These are phyloP conservation scores for Bryopsis sp. DNA, from an alignment of 139 green algal species.

Conservation along the genomic window DNA sequence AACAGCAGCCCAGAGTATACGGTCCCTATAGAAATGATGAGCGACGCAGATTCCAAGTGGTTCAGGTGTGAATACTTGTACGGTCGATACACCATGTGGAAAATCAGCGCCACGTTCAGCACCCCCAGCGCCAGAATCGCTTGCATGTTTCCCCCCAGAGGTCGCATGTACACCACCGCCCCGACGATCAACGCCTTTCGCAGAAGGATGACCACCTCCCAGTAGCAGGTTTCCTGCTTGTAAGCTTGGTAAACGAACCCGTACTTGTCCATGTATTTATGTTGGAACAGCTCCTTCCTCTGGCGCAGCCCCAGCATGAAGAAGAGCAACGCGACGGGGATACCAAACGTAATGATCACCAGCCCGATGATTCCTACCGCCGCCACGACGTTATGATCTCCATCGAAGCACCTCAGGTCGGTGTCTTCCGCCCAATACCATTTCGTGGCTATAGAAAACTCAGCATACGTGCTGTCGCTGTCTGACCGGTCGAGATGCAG, in stretches of 20 bases:
- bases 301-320: neutral
- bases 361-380: neutral
- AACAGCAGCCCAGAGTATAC: slow-evolving; percentile 18
- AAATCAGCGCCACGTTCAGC: slow-evolving; percentile 1
- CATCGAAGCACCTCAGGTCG: slow-evolving; percentile 13
- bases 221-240: neutral
- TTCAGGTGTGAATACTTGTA: slow-evolving; percentile 17
- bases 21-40: slow-evolving; percentile 13
- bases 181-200: neutral
- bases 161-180: neutral
- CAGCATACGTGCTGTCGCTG: neutral
- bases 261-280: neutral
- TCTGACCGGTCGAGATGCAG: neutral
- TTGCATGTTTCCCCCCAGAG: neutral
- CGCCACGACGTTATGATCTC: neutral
- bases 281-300: neutral
- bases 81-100: slow-evolving; percentile 1
- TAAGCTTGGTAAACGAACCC: slow-evolving; percentile 13
- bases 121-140: neutral
- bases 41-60: slow-evolving; percentile 7
- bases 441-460: neutral
- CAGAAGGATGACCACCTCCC: neutral
- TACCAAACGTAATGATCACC: neutral
- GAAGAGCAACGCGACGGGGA: neutral
- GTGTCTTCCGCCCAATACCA: slow-evolving; percentile 21